Percentiles rank a stretch among this genome's conserved stretches.
These are phyloP conservation scores for Asterionellopsis glacialis DNA, from an alignment of 108 stramenopile species.

Conservation along the genomic window DNA sequence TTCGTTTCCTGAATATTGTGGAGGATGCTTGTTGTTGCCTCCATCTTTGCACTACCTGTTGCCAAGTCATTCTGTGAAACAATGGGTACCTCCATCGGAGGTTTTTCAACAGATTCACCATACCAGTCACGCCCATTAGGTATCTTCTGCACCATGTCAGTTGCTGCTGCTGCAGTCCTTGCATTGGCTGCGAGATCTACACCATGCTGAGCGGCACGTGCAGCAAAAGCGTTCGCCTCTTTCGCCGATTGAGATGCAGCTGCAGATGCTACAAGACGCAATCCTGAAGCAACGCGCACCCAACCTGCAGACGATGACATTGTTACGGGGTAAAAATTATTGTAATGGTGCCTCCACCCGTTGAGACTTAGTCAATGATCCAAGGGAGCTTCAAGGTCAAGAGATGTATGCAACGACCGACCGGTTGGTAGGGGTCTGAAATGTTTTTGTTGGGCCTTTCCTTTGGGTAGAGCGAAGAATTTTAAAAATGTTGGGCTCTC, in stretches of 20 bases:
- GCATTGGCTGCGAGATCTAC: conserved; percentile 18
- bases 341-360: no score
- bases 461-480: no score
- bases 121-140: background rate
- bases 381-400: no score
- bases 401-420: no score
- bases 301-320: conserved; percentile 13
- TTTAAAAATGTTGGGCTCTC: no score
- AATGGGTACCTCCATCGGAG: background rate
- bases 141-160: background rate
- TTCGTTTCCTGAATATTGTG: background rate
- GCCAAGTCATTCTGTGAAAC: background rate
- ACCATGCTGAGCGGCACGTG: conserved; percentile 14
- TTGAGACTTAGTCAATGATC: no score
- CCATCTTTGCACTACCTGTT: background rate
- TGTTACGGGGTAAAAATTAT: no score
- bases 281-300: conserved; percentile 42
- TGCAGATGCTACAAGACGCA: conserved; percentile 35
- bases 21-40: background rate
- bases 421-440: no score
- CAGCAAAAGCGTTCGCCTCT: background rate
- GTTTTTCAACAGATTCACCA: background rate
- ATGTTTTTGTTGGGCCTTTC: no score
- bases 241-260: conserved; percentile 30
- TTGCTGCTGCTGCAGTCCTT: conserved; percentile 15